Evolutionary conservation across 2,329 filamentous ascomycete species (phyloP).

Genomic region (Waltergamsia citrina): DNA sequence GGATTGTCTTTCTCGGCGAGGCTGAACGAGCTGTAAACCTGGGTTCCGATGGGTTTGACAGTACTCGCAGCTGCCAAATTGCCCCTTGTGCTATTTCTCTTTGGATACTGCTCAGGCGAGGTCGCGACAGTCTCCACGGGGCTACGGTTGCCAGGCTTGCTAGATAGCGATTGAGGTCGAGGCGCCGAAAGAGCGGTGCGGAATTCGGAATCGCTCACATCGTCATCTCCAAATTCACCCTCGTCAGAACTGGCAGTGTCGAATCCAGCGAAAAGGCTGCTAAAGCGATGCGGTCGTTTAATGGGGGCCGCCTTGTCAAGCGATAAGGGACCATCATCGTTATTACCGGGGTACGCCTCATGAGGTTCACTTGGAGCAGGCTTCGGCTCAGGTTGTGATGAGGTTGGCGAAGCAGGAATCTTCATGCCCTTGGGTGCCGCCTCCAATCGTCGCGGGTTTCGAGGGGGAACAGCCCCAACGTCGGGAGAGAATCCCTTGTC

Average conservation of each 20-base stretch:
- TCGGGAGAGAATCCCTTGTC: slow-evolving; percentile 40
- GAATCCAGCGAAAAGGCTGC: slow-evolving; percentile 81
- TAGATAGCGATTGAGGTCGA: slow-evolving; percentile 33
- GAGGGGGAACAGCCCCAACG: slow-evolving; percentile 44
- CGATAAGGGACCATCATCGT: slow-evolving; percentile 68
- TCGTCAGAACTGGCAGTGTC: slow-evolving; percentile 63
- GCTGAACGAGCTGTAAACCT: slow-evolving; percentile 34
- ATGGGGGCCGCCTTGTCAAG: slow-evolving; percentile 44
- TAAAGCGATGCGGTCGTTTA: slow-evolving; percentile 64
- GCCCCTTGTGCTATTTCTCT: slow-evolving; percentile 3
- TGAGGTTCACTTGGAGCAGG: slow-evolving; percentile 31
- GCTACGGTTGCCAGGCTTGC: slow-evolving; percentile 29
- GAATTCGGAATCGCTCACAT: slow-evolving; percentile 59
- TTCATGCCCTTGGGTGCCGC: neutral
- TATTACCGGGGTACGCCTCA: slow-evolving; percentile 68
- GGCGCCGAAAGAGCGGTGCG: slow-evolving; percentile 57
- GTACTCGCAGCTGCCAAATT: slow-evolving; percentile 16
- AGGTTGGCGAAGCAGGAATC: slow-evolving; percentile 38
- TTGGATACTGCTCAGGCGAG: slow-evolving; percentile 33
- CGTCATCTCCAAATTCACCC: slow-evolving; percentile 48
- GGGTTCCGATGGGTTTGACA: slow-evolving; percentile 26
- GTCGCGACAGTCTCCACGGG: slow-evolving; percentile 24
- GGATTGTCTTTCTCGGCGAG: slow-evolving; percentile 25
- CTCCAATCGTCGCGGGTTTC: slow-evolving; percentile 45
- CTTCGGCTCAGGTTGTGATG: slow-evolving; percentile 4